phyloP scores from a whole-genome alignment of 208 protist species.

The Angomonas desouzai region DNA sequence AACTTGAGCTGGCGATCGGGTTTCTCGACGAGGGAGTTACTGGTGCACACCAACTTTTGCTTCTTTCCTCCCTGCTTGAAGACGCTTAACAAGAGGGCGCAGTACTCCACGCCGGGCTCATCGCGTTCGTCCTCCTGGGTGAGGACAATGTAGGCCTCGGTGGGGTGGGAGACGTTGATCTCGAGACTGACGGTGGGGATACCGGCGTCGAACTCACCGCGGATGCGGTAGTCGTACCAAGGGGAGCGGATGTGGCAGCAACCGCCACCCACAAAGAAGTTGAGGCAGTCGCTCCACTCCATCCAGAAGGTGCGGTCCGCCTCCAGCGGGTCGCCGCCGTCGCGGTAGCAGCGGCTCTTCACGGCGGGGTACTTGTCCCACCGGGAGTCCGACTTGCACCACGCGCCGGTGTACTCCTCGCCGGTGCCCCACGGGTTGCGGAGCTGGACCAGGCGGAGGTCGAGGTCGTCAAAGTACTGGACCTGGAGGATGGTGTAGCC shows the following conservation, averaged over 20 bases:
- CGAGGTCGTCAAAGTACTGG: conserved; percentile 47
- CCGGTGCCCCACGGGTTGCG: conserved; percentile 76
- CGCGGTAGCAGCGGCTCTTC: conserved; percentile 34
- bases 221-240: conserved; percentile 79
- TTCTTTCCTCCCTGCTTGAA: conserved; percentile 59
- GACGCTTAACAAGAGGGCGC: conserved; percentile 59
- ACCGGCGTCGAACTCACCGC: conserved; percentile 56
- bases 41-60: conserved; percentile 60
- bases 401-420: conserved; percentile 64
- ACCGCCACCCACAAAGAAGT: conserved; percentile 54
- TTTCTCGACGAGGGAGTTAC: conserved; percentile 63
- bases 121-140: conserved; percentile 74
- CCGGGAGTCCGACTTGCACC: conserved; percentile 49
- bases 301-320: conserved; percentile 78
- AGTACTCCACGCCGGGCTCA: conserved; percentile 39
- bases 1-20: conserved; percentile 69
- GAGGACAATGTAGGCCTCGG: conserved; percentile 57
- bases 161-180: conserved; percentile 52
- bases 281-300: conserved; percentile 64
- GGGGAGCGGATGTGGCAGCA: conserved; percentile 60
- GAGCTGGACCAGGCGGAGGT: conserved; percentile 59
- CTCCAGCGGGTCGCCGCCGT: conserved; percentile 30
- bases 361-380: conserved; percentile 71
- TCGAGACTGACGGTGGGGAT: conserved; percentile 54
- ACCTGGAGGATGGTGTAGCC: conserved; percentile 58